phyloP scores from a whole-genome alignment of 345 rosid genomes.

The Toxicodendron radicans region DNA sequence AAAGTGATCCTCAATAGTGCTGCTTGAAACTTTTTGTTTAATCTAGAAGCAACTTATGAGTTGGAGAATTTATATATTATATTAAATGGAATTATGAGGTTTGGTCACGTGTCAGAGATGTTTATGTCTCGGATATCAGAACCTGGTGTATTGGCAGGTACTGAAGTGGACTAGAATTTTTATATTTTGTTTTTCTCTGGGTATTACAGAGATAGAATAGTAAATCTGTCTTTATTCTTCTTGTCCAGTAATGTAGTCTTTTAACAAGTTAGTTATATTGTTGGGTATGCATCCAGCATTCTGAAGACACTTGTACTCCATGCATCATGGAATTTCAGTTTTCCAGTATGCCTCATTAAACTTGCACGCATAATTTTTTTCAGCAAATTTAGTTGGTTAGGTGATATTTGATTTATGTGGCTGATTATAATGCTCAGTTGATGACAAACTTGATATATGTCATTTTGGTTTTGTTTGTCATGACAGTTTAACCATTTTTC shows the following conservation, averaged over 20 bases:
- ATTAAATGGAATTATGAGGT: neutral
- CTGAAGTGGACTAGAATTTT: too few species aligned
- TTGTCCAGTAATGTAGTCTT: neutral
- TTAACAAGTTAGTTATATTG: neutral
- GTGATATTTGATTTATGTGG: neutral
- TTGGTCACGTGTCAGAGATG: neutral
- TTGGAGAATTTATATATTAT: slow-evolving; percentile 2
- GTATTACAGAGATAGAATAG: neutral
- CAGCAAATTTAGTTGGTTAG: neutral
- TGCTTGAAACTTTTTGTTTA: neutral
- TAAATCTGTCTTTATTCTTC: neutral
- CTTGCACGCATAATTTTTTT: neutral
- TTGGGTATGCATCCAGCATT: neutral
- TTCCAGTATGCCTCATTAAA: neutral
- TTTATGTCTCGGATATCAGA: neutral
- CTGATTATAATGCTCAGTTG: slow-evolving; percentile 3
- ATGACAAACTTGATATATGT: neutral
- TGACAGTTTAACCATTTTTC: slow-evolving; percentile 6
- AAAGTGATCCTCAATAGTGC: neutral
- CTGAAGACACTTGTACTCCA: neutral
- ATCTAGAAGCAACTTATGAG: slow-evolving; percentile 7
- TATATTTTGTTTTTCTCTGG: too few species aligned
- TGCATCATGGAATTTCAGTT: neutral
- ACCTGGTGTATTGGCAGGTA: neutral
- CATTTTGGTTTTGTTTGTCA: slow-evolving; percentile 9